Base-by-base conservation (phyloP, 371 early-diverging fungal species). In the Rhizomucor pusillus region DNA sequence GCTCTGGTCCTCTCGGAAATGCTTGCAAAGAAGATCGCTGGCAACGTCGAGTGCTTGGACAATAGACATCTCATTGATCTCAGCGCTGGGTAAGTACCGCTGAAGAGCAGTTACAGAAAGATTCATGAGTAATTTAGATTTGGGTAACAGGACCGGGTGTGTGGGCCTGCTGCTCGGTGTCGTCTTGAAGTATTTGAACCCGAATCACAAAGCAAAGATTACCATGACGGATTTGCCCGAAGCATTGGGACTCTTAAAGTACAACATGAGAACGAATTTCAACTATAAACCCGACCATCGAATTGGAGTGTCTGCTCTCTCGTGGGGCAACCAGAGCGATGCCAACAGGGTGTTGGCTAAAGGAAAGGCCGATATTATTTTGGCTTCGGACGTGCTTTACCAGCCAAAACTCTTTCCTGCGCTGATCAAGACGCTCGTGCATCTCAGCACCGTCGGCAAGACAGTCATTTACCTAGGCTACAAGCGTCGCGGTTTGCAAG, bases 351-450 rank as follows among this genome's bases (percentile, higher is more conserved):
- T 62, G 14, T 24, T 29, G n/a, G 39, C 24, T 43, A 0, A 64
- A 34, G 55, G 55, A 16, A 25, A 34, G 33, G 41, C 81, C 18
- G 77, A 84, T 56, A 58, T 69, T 12, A 65, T 84, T 1, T 59
- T 84, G 29, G 82, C 81, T 0, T 82, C 82, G 0, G 85, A 84
- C 52, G 77, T 84, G 1, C 61, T 84, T 6, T 84, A 84, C 50
- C 71, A 80, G 13, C 66, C 75, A 0, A 47, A 48, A 1, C 59
- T 60, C 11, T 81, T 82, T 47, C 52, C 51, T 2, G 12, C 45
- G 1, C 50, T 84, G 1, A 63, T 84, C 19, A 43, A 59, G n/a
- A 79, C 85, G 0, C 57, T 84, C 6, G 37, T 50, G 23, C 56
- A 61, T 19, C 56, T 84, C 0, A 67, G 78, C 25, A 57, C 62